Percentiles rank a stretch among this genome's conserved stretches.
Evolutionary conservation across 176 grass and related monocot species (phyloP).

Genomic region (Oryza glaberrima): DNA sequence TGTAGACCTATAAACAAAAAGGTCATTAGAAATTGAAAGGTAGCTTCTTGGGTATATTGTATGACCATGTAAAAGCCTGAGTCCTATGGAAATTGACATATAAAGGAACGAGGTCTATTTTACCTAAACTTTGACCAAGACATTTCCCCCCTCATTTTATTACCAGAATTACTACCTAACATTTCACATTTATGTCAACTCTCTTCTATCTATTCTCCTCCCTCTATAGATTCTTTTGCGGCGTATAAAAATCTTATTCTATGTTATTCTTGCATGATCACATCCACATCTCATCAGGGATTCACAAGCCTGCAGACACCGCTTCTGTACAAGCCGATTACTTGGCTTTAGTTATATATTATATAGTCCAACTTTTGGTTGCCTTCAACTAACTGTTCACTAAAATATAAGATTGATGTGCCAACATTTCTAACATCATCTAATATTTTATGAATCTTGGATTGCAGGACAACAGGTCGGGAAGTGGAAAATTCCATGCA

Average conservation of each 20-base stretch:
- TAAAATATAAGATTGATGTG: background rate
- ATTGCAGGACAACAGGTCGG: constrained; percentile 70
- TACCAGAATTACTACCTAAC: background rate
- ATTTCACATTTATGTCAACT: background rate
- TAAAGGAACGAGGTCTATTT: background rate
- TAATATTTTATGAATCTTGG: constrained; percentile 31
- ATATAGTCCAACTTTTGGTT: background rate
- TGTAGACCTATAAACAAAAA: background rate
- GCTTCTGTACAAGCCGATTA: background rate
- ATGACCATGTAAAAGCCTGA: background rate
- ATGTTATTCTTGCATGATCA: background rate
- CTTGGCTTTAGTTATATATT: constrained; percentile 3
- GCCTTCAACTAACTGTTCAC: background rate
- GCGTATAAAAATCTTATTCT: background rate
- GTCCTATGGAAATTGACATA: constrained; percentile 8
- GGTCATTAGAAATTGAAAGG: background rate
- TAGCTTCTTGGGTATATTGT: background rate
- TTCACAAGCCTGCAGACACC: background rate
- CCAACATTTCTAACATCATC: background rate
- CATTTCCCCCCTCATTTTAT: background rate
- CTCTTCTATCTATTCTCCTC: background rate
- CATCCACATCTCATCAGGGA: background rate
- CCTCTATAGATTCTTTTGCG: background rate
- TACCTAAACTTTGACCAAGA: background rate
- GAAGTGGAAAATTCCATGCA: constrained; percentile 73